Percentiles rank a stretch among this genome's conserved stretches.
Evolutionary conservation across 2,329 filamentous ascomycete genomes (phyloP).

Genomic region (Trichoderma aggressivum): DNA sequence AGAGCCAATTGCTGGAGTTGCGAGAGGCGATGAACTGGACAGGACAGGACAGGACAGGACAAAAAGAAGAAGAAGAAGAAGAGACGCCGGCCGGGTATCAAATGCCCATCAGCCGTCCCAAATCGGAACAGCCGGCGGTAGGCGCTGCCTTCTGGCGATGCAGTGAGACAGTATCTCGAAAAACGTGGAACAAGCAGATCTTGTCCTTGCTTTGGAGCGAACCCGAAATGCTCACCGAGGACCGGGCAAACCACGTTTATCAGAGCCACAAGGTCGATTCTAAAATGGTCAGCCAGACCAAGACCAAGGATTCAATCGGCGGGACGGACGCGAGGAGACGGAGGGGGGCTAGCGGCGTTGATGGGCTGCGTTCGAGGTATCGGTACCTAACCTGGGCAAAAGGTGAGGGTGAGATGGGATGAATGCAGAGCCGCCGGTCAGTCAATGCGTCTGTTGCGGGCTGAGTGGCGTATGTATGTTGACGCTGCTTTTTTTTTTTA

Average conservation of each 20-base stretch:
- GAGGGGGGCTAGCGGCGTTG: slow-evolving; percentile 7
- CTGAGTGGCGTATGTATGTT: not conserved
- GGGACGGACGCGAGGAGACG: slow-evolving; percentile 9
- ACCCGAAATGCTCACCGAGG: slow-evolving; percentile 16
- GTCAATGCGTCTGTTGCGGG: not conserved
- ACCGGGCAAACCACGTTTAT: not conserved
- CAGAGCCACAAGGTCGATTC: slow-evolving; percentile 4
- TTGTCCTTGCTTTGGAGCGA: not conserved
- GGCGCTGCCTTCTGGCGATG: slow-evolving; percentile 4
- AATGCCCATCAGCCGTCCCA: not conserved
- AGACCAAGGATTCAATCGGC: not conserved
- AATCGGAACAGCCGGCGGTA: slow-evolving; percentile 9
- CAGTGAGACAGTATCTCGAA: not conserved
- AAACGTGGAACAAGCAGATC: slow-evolving; percentile 8
- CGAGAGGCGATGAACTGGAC: not conserved
- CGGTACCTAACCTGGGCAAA: not conserved
- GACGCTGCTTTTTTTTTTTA: not conserved
- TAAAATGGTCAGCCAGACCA: not conserved
- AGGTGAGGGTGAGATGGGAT: not conserved
- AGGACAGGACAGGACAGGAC: not conserved
- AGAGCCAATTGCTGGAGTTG: not conserved
- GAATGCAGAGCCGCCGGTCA: not conserved
- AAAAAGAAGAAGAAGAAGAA: not conserved
- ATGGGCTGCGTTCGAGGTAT: not conserved
- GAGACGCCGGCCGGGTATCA: slow-evolving; percentile 4